These are phyloP conservation scores for Piper longum DNA, from an alignment of 164 flowering plant species.

Conservation along the genomic window DNA sequence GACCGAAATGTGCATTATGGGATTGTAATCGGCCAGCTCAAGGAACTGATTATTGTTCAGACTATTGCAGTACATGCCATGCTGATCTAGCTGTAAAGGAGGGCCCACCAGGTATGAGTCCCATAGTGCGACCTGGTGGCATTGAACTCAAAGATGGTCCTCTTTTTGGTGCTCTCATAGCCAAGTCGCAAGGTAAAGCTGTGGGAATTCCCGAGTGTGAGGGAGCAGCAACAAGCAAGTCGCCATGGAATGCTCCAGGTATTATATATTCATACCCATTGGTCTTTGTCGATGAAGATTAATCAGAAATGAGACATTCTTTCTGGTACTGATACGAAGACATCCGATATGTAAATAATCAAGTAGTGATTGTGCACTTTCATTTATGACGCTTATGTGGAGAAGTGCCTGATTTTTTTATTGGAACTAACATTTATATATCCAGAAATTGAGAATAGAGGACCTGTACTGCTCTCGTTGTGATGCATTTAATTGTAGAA, in stretches of 20 bases:
- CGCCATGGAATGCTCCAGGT: slow-evolving; percentile 99
- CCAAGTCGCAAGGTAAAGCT: slow-evolving; percentile 75
- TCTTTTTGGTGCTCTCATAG: slow-evolving; percentile 82
- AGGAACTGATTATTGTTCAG: slow-evolving; percentile 65
- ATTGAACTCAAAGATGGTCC: slow-evolving; percentile 90
- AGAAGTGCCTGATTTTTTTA: too few species aligned
- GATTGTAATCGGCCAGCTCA: slow-evolving; percentile 96
- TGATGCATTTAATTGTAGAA: not conserved
- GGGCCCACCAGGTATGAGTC: slow-evolving; percentile 93
- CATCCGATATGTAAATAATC: too few species aligned
- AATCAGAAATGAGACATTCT: too few species aligned
- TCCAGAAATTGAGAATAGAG: too few species aligned
- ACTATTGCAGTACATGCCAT: slow-evolving; percentile 84
- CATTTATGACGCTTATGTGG: too few species aligned
- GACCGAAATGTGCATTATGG: slow-evolving; percentile 98
- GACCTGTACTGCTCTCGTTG: too few species aligned
- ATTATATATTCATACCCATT: not conserved
- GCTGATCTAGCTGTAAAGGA: slow-evolving; percentile 70
- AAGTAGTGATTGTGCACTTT: too few species aligned
- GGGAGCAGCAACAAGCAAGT: slow-evolving; percentile 96
- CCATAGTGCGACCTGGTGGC: slow-evolving; percentile 93
- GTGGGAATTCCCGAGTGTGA: slow-evolving; percentile 98
- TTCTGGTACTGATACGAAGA: too few species aligned
- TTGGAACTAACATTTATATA: too few species aligned
- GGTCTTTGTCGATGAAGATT: not conserved